These are phyloP conservation scores for Penicillium coffeae DNA, from an alignment of 495 filamentous ascomycete genomes.

Conservation along the genomic window DNA sequence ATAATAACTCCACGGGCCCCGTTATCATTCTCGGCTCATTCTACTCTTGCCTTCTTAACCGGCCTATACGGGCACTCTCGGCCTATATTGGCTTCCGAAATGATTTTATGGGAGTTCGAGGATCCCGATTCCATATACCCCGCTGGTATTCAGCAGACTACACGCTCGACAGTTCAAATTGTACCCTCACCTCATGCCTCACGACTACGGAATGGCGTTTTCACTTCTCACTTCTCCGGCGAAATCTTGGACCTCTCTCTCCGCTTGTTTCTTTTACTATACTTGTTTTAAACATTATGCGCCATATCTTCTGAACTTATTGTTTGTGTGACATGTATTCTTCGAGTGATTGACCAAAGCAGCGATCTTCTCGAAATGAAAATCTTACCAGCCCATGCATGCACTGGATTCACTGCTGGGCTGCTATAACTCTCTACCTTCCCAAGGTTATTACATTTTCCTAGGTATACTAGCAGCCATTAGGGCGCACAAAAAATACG, in stretches of 20 bases:
- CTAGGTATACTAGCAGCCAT: not conserved
- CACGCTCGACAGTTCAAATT: conserved; percentile 9
- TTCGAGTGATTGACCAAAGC: conserved; percentile 37
- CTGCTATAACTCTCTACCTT: not conserved
- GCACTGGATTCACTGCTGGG: not conserved
- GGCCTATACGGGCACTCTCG: no score
- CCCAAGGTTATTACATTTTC: not conserved
- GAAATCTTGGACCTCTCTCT: conserved; percentile 12
- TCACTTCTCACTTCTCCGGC: conserved; percentile 7
- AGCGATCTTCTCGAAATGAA: conserved; percentile 44
- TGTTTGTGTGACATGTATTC: conserved; percentile 12
- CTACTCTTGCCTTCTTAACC: not conserved
- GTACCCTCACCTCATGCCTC: conserved; percentile 29
- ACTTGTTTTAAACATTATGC: conserved; percentile 7
- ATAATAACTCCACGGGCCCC: no score
- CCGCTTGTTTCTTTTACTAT: conserved; percentile 9
- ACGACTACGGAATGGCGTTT: conserved; percentile 30
- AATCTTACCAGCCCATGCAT: not conserved
- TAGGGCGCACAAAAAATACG: not conserved
- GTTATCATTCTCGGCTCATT: no score
- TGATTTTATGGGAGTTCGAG: conserved; percentile 1
- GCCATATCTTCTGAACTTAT: conserved; percentile 9
- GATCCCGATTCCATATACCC: conserved; percentile 10
- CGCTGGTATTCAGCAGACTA: conserved; percentile 2
- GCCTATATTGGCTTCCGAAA: not conserved